Evolutionary conservation across 2,329 filamentous ascomycete genomes (phyloP), one percentile per base, ranked within the genome.

Genomic region (Talaromyces sp.): DNA sequence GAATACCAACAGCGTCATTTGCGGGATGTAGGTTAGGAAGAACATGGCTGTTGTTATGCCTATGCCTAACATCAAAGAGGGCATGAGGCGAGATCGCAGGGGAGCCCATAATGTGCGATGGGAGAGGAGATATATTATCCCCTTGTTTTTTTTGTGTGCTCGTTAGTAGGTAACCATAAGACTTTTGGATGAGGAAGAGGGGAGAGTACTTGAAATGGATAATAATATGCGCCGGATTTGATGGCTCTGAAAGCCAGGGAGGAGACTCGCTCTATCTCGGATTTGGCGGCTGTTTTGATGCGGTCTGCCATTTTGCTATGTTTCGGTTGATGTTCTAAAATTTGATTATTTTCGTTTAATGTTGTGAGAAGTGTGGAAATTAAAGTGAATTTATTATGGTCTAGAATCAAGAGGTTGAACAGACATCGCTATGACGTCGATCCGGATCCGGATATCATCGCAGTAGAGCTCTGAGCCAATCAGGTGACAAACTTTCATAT

Each of bases 1-100:
- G 66, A 97, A 86, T 53, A 91, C 81, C 45, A 96, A 82, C 13
- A 96, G 73, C 0, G 91, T 89, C 22, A 91, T 83, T 77, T 97
- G 93, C 0, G 93, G 93, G 8, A 86, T 69, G 71, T 96, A 97
- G 51, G 91, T 89, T 70, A 97, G 86, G 65, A 88, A 78, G 75
- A 97, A 97, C 90, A 97, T 95, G 72, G 83, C 79, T 10, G 80
- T 79, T 1, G 92, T 86, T 46, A 97, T 86, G 45, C 84, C 82
- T 9, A 86, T 73, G 13, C 89, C 91, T 2, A 96, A 81, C 1
- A 82, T 80, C 53, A 95, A 64, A 28, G 87, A 91, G 2, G 82
- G 80, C 2, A 78, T 70, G 36, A 86, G 75, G 54, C 81, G 81
- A n/a, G 77, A 75, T 25, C 77, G 73, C 48, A 88, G 77, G 0